Conservation (phyloP, 139 green algal genomes). For the Desmodesmus armatus region DNA sequence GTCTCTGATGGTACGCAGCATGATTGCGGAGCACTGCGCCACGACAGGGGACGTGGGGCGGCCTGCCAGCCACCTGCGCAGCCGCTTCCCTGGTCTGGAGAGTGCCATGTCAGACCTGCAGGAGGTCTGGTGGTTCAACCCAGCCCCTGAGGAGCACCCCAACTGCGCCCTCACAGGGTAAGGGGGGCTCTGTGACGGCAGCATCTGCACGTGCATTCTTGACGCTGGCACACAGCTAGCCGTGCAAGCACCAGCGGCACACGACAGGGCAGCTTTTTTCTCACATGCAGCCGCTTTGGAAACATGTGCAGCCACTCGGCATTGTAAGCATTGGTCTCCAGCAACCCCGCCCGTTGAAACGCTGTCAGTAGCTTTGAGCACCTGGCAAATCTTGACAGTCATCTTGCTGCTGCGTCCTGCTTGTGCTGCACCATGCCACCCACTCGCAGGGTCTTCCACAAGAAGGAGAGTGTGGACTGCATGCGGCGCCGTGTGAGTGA, state of each 20-base stretch:
- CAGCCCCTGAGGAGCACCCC: slow-evolving; percentile 27
- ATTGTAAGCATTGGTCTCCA: too few relatives aligned
- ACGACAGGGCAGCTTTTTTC: not conserved
- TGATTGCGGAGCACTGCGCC: slow-evolving; percentile 65
- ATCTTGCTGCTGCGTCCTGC: not conserved
- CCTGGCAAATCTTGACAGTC: not conserved
- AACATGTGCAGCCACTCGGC: not conserved
- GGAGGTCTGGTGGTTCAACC: slow-evolving; percentile 75
- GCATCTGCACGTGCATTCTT: slow-evolving; percentile 3
- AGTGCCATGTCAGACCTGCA: slow-evolving; percentile 56
- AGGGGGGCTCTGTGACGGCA: not conserved
- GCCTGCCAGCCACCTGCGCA: slow-evolving; percentile 52
- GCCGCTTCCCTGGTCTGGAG: slow-evolving; percentile 59
- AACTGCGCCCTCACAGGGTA: slow-evolving; percentile 61
- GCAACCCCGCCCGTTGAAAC: too few relatives aligned
- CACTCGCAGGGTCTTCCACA: slow-evolving; percentile 19
- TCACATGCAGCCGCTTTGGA: not conserved
- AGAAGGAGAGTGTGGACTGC: not conserved
- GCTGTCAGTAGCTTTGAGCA: not conserved
- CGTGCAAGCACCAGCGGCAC: not conserved
- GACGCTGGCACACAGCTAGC: not conserved
- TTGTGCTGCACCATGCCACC: not conserved
- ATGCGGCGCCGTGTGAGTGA: slow-evolving; percentile 62
- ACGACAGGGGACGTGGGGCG: slow-evolving; percentile 77
- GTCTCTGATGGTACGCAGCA: slow-evolving; percentile 17